phyloP scores from a whole-genome alignment of 345 rosid genomes.

The Gossypium australe region DNA sequence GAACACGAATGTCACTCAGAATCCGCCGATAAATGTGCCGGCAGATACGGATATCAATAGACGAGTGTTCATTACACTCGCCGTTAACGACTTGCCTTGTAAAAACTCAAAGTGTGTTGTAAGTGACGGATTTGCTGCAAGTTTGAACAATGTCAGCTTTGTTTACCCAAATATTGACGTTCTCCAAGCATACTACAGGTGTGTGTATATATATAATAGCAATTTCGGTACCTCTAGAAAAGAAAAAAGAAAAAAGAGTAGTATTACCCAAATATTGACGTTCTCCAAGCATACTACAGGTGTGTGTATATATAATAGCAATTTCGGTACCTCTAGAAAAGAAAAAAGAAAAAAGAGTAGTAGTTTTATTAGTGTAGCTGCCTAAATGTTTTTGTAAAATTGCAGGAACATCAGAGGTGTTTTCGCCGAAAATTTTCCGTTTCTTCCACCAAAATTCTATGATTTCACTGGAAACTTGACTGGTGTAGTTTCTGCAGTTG shows the following conservation, averaged over 20 bases:
- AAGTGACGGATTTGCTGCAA: neutral
- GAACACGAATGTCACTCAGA: slow-evolving; percentile 14
- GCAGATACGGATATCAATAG: neutral
- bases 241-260: neutral
- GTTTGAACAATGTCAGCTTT: neutral
- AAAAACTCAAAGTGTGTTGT: neutral
- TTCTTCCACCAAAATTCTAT: slow-evolving; percentile 4
- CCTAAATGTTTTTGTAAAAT: neutral
- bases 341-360: neutral
- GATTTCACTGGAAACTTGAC: slow-evolving; percentile 17
- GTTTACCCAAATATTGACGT: slow-evolving; percentile 15
- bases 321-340: neutral
- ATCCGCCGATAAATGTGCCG: neutral
- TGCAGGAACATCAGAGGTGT: neutral
- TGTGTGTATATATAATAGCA: neutral
- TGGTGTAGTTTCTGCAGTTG: neutral
- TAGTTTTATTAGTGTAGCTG: neutral
- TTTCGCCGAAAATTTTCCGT: slow-evolving; percentile 19
- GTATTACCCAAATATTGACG: slow-evolving; percentile 8
- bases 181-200: neutral
- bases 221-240: neutral
- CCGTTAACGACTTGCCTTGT: slow-evolving; percentile 18
- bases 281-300: slow-evolving; percentile 7
- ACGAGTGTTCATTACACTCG: slow-evolving; percentile 2
- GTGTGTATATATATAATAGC: neutral